These are phyloP conservation scores for Naegleria gruberi DNA, from an alignment of 208 protist species.

Conservation along the genomic window DNA sequence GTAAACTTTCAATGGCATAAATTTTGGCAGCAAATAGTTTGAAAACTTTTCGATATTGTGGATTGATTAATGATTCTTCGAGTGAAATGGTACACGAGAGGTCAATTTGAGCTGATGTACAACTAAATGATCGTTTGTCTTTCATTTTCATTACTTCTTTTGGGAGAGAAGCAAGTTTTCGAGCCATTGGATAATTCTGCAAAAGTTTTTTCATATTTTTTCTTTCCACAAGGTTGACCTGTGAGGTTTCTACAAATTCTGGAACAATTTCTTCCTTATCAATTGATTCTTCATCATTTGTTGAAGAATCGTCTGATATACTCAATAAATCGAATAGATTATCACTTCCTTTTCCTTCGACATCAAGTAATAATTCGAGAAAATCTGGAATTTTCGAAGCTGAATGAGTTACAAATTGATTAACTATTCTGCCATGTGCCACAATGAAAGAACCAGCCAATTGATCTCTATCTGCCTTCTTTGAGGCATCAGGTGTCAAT, in stretches of 20 bases:
- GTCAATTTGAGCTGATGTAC: neutral
- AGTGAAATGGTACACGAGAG: neutral
- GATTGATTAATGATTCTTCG: neutral
- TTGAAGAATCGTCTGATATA: too few relatives aligned
- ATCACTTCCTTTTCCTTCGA: neutral
- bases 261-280: too few relatives aligned
- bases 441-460: neutral
- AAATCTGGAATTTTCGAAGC: neutral
- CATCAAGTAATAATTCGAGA: neutral
- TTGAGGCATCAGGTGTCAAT: neutral
- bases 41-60: neutral
- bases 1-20: neutral
- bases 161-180: neutral
- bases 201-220: neutral
- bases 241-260: too few relatives aligned
- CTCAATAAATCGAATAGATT: neutral
- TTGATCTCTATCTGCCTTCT: neutral
- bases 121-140: too few relatives aligned
- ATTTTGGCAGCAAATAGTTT: neutral
- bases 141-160: too few relatives aligned
- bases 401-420: neutral
- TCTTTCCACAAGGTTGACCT: too few relatives aligned
- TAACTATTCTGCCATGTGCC: neutral
- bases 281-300: too few relatives aligned
- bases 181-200: neutral